Percentiles rank a stretch among this genome's conserved stretches.
These are phyloP conservation scores for Cladobotryum mycophilum DNA, from an alignment of 2,329 filamentous ascomycete species.

Conservation along the genomic window DNA sequence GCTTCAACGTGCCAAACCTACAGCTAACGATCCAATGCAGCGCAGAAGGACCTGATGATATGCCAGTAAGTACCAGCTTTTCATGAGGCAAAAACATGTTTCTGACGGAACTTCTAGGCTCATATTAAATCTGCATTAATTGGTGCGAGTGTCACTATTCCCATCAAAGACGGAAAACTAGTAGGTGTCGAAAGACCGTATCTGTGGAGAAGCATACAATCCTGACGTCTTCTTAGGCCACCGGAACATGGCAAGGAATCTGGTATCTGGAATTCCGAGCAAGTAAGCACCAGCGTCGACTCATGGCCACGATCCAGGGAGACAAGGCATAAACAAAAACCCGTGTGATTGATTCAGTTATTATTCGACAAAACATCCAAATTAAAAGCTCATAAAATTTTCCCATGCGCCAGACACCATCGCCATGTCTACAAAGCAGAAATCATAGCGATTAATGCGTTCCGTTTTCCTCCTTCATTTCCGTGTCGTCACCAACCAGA, in stretches of 20 bases:
- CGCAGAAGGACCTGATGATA: conserved; percentile 86
- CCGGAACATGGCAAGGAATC: conserved; percentile 77
- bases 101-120: conserved; percentile 44
- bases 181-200: conserved; percentile 33
- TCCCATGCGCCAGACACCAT: conserved; percentile 32
- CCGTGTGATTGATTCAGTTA: not conserved
- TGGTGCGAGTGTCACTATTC: conserved; percentile 83
- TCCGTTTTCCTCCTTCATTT: conserved; percentile 50
- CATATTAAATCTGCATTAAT: conserved; percentile 90
- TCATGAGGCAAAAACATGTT: not conserved
- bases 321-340: conserved; percentile 48
- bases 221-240: conserved; percentile 35
- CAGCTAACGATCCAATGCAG: conserved; percentile 25
- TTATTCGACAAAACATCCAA: not conserved
- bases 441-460: conserved; percentile 21
- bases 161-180: conserved; percentile 79
- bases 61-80: conserved; percentile 57
- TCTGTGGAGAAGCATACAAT: not conserved
- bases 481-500: conserved; percentile 55
- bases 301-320: conserved; percentile 92
- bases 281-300: conserved; percentile 67
- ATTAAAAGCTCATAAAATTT: conserved; percentile 2
- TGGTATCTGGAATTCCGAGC: conserved; percentile 91
- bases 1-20: not conserved
- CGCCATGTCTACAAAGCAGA: conserved; percentile 22